Conservation (phyloP, 2,329 filamentous ascomycete genomes). For the Ceratocystiopsis minuta region DNA sequence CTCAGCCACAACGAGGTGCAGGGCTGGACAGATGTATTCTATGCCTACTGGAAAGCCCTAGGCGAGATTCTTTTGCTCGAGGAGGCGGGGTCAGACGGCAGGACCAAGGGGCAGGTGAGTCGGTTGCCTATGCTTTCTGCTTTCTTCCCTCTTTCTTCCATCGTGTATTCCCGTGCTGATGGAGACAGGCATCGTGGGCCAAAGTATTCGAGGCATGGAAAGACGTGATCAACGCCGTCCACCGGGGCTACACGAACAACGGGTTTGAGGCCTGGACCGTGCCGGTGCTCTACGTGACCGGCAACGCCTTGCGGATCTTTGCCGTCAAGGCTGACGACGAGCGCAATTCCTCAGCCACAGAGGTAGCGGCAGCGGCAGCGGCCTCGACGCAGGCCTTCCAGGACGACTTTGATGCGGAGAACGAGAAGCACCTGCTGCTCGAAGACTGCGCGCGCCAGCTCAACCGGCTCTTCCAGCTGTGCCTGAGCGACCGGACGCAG, state of each 20-base stretch:
- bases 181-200: slow-evolving; percentile 43
- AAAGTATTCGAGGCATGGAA: slow-evolving; percentile 81
- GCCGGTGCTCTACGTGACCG: slow-evolving; percentile 72
- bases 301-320: slow-evolving; percentile 72
- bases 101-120: background rate
- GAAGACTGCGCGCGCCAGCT: slow-evolving; percentile 82
- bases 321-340: slow-evolving; percentile 81
- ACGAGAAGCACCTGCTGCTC: slow-evolving; percentile 64
- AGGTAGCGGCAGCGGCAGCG: slow-evolving; percentile 18
- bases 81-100: slow-evolving; percentile 23
- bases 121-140: too few relatives aligned
- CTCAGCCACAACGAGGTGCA: slow-evolving; percentile 49
- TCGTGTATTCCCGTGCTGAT: background rate
- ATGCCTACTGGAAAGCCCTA: slow-evolving; percentile 66
- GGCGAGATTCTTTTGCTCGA: slow-evolving; percentile 48
- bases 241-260: slow-evolving; percentile 61
- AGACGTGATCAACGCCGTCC: slow-evolving; percentile 57
- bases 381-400: slow-evolving; percentile 31
- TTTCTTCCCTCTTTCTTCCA: too few relatives aligned
- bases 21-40: slow-evolving; percentile 78
- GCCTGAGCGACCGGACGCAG: slow-evolving; percentile 65
- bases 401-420: slow-evolving; percentile 65
- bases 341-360: slow-evolving; percentile 20
- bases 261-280: slow-evolving; percentile 82
- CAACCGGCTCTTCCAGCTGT: slow-evolving; percentile 82